Evolutionary conservation across 768 basidiomycete species (phyloP).

Genomic region (Cubamyces lactineus): DNA sequence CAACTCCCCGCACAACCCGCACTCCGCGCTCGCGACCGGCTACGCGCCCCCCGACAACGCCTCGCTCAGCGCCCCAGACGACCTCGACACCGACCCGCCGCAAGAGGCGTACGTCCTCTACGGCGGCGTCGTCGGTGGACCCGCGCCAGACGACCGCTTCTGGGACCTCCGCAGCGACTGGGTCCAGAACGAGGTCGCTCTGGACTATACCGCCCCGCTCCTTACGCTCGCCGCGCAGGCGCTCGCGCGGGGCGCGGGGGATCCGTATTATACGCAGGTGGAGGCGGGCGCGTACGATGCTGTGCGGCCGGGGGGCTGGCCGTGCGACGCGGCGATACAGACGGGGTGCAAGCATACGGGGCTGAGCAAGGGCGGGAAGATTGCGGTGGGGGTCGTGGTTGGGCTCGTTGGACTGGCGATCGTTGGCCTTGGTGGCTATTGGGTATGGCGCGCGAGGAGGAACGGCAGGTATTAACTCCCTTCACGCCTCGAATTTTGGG

Average conservation of each 20-base stretch:
- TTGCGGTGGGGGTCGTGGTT: constrained; percentile 72
- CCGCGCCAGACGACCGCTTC: constrained; percentile 72
- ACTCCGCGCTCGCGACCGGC: constrained; percentile 87
- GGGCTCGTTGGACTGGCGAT: constrained; percentile 64
- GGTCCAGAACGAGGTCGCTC: constrained; percentile 85
- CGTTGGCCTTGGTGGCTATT: constrained; percentile 43
- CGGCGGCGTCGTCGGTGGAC: constrained; percentile 89
- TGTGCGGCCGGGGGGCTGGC: constrained; percentile 64
- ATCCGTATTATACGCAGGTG: constrained; percentile 79
- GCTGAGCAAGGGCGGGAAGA: constrained; percentile 62
- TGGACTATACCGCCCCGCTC: constrained; percentile 91
- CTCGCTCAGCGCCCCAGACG: constrained; percentile 68
- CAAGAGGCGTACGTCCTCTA: constrained; percentile 80
- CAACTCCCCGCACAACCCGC: constrained; percentile 89
- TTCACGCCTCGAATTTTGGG: too few species aligned
- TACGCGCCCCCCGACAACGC: constrained; percentile 56
- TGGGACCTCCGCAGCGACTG: constrained; percentile 89
- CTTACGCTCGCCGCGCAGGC: constrained; percentile 84
- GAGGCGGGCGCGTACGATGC: constrained; percentile 67
- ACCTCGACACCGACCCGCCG: constrained; percentile 54
- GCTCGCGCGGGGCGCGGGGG: constrained; percentile 63
- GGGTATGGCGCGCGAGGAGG: constrained; percentile 25
- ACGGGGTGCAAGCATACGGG: constrained; percentile 49
- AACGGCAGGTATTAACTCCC: constrained; percentile 6
- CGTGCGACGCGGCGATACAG: constrained; percentile 76